These are phyloP conservation scores for Macrocybe sp. DNA, from an alignment of 1,284 basidiomycete genomes.

Conservation along the genomic window DNA sequence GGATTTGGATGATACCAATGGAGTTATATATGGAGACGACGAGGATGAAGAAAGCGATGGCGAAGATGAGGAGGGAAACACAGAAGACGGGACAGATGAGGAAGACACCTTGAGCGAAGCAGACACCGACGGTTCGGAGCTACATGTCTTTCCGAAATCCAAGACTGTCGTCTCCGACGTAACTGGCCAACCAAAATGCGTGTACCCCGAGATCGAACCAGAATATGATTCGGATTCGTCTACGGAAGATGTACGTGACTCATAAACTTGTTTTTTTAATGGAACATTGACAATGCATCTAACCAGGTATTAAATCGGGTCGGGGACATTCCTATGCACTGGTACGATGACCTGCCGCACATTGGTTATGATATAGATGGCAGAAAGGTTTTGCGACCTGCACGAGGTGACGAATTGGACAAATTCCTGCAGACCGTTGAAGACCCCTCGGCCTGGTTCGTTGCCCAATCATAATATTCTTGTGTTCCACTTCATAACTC, in stretches of 20 bases:
- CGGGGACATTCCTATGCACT: constrained; percentile 94
- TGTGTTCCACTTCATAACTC: not conserved
- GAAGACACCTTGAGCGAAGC: constrained; percentile 32
- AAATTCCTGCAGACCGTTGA: constrained; percentile 95
- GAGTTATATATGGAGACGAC: constrained; percentile 28
- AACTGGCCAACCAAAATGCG: constrained; percentile 83
- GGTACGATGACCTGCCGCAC: constrained; percentile 99
- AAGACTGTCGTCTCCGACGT: constrained; percentile 75
- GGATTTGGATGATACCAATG: constrained; percentile 34
- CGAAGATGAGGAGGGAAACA: constrained; percentile 32
- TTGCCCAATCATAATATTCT: constrained; percentile 9
- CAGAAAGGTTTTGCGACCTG: constrained; percentile 91
- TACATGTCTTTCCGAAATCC: constrained; percentile 55
- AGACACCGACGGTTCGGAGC: constrained; percentile 31
- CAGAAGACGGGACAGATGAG: constrained; percentile 31
- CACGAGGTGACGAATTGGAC: constrained; percentile 95
- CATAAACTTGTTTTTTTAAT: not conserved
- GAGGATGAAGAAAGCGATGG: constrained; percentile 30
- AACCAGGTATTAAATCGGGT: constrained; percentile 86
- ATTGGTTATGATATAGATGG: constrained; percentile 97
- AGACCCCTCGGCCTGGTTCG: constrained; percentile 85
- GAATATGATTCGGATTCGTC: constrained; percentile 97
- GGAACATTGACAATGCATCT: constrained; percentile 9
- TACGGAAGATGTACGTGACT: constrained; percentile 83
- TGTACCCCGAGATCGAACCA: constrained; percentile 94